Base-by-base conservation (phyloP, 2,329 filamentous ascomycete species). In the Fonsecaea nubica region DNA sequence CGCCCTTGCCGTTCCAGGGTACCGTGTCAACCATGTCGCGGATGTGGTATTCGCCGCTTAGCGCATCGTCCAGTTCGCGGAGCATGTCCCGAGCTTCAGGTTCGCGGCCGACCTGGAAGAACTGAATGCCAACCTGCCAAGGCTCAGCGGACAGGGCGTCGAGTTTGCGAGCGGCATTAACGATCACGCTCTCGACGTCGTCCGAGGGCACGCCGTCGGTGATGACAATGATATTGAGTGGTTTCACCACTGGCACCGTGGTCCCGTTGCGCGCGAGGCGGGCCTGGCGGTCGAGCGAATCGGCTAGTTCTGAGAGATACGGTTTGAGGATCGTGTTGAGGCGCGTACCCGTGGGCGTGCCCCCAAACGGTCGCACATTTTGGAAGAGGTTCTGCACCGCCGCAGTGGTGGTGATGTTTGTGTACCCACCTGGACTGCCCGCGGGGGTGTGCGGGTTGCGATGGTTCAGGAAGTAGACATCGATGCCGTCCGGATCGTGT, bases 11-110 rank as follows among this genome's bases (percentile, higher is more conserved):
- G 25, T 82, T 86, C 84, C 90, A 97, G 0, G 91, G 90, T 38
- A 93, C 89, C 0, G 93, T 96, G 78, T 98, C 94, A 15, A 97
- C 92, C 74, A 98, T 97, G 79, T 98, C 94, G 18, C 94, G 83
- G 15, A 94, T 82, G 35, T 83, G 80, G 32, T 82, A 80, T n/a
- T 86, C 74, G 50, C 85, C 82, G 1, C 79, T 81, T 40, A 95
- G 79, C 3, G 85, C 85, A 76, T 97, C 91, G 75, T 98, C 94
- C 7, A 98, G 83, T 55, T 89, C 83, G 72, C 85, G 81, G 45
- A 98, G 82, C 63, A 90, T 87, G 71, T 83, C 78, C 1, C 84
- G 82, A 0, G 93, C 94, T 0, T 78, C 81, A 0, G 80, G 75
- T 72, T 96, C 92, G 58, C 86, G 84, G 64, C 95, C 94, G 53